A percentile compares a stretch with the other conserved stretches of the same genome.
Evolutionary conservation across 2,329 filamentous ascomycete genomes (phyloP).

Genomic region (Anisogramma anomala): DNA sequence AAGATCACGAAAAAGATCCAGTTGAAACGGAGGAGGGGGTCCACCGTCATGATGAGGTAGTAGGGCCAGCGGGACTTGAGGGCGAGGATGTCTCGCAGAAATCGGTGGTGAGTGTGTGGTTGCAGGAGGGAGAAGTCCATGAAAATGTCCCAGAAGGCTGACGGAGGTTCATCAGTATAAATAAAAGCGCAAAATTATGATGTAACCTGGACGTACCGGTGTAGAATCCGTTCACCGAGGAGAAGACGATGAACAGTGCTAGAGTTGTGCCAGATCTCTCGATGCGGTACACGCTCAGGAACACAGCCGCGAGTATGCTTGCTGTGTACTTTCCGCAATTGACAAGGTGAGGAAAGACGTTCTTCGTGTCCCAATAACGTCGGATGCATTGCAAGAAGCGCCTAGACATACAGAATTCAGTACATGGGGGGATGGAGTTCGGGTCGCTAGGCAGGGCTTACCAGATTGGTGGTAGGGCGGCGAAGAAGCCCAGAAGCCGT

Average conservation of each 20-base stretch:
- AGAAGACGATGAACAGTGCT: slow-evolving; percentile 68
- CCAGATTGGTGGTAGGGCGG: slow-evolving; percentile 62
- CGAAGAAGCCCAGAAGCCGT: slow-evolving; percentile 74
- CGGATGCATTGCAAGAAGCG: slow-evolving; percentile 82
- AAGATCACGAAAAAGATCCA: slow-evolving; percentile 94
- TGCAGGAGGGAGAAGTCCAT: slow-evolving; percentile 97
- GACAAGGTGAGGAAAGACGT: slow-evolving; percentile 81
- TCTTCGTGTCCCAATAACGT: slow-evolving; percentile 76
- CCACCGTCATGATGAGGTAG: slow-evolving; percentile 71
- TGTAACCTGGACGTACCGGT: slow-evolving; percentile 42
- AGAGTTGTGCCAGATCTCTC: slow-evolving; percentile 43
- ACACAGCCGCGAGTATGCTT: slow-evolving; percentile 69
- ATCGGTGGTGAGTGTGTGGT: slow-evolving; percentile 51
- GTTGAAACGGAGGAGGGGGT: slow-evolving; percentile 78
- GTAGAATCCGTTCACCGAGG: slow-evolving; percentile 73
- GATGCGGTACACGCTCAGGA: slow-evolving; percentile 74
- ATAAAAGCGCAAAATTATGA: background rate
- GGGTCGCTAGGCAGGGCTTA: background rate
- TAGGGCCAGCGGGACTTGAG: slow-evolving; percentile 74
- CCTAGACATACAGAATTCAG: slow-evolving; percentile 38
- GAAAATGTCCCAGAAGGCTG: slow-evolving; percentile 79
- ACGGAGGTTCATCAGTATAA: background rate
- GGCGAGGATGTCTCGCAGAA: slow-evolving; percentile 66
- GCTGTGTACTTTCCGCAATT: slow-evolving; percentile 88
- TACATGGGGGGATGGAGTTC: background rate